These are phyloP conservation scores for Sporormia fimetaria DNA, from an alignment of 495 filamentous ascomycete species.

Conservation along the genomic window DNA sequence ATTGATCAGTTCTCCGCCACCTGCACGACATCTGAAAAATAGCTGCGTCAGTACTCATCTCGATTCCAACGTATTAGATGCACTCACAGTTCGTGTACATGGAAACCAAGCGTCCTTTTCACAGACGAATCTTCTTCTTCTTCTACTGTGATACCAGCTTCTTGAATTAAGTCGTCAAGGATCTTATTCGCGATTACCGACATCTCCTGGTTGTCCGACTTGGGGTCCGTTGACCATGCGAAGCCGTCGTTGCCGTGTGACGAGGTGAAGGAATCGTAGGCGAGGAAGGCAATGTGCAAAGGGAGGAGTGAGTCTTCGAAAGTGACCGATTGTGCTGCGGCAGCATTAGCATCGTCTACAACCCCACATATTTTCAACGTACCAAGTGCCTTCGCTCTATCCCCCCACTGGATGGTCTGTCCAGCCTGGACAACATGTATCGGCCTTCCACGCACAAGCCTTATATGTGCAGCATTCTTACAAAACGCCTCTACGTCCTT, in stretches of 20 bases:
- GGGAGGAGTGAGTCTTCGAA: slow-evolving; percentile 54
- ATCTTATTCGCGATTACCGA: slow-evolving; percentile 33
- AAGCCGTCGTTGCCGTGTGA: slow-evolving; percentile 26
- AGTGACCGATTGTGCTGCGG: slow-evolving; percentile 28
- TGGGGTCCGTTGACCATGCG: slow-evolving; percentile 17
- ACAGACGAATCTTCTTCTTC: slow-evolving; percentile 39
- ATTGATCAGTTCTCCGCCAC: slow-evolving; percentile 86
- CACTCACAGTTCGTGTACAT: slow-evolving; percentile 29
- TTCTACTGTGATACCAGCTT: slow-evolving; percentile 36
- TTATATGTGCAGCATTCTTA: slow-evolving; percentile 89
- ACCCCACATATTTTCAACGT: background rate
- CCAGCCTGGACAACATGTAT: slow-evolving; percentile 37
- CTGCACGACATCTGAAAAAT: slow-evolving; percentile 51
- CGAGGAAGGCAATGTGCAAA: slow-evolving; percentile 63
- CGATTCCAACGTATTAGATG: background rate
- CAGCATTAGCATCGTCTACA: slow-evolving; percentile 1
- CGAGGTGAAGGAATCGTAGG: slow-evolving; percentile 44
- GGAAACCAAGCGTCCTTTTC: slow-evolving; percentile 31
- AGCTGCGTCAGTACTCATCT: slow-evolving; percentile 3
- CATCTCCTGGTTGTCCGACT: slow-evolving; percentile 26
- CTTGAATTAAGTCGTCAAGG: slow-evolving; percentile 39
- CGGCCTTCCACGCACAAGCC: slow-evolving; percentile 59
- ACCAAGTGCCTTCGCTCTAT: slow-evolving; percentile 28
- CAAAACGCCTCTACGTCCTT: slow-evolving; percentile 87
- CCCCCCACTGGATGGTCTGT: slow-evolving; percentile 30